Base-by-base conservation (phyloP, 345 rosid species). In the Camelina laxa region DNA sequence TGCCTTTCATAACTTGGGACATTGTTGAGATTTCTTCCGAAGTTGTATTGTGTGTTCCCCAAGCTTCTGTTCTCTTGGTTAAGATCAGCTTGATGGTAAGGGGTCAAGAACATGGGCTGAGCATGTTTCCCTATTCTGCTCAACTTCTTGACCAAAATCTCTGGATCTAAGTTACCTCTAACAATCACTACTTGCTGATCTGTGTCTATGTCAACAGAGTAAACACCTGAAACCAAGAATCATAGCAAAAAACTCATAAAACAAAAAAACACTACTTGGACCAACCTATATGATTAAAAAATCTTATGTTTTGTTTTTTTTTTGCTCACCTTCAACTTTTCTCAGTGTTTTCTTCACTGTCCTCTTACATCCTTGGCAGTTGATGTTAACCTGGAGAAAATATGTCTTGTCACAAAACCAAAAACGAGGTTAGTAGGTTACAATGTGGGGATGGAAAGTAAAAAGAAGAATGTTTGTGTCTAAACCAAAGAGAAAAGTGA, bases 341-440 rank as follows among this genome's bases (percentile, higher is more conserved):
- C 82, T 55, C 20, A 89, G 80, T 55, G 88, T 84, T 72, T 87
- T 92, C 87, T 80, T 84, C 74, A 92, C 93, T 76, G 80, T 89
- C 61, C 61, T 75, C 63, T 82, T 74, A 83, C 97, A 92, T 9
- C 97, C 93, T 72, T 84, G 84, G 27, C 97, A 92, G 75, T 92
- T 85, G 20, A 92, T 78, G 72, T 86, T 83, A 2, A 88, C 93
- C 67, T 82, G 87, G 66, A 92, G 90, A 72, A 80, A 33, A 81
- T 82, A 78, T 24, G 85, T 89, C 97, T 91, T 91, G 82, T 36
- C 2, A 74, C 17, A 44, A 60, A 61, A 47, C 38, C 5, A 58
- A 49, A 50, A 5, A 24, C 33, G 36, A 42, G 15, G 31, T n/a
- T n/a, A n/a, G n/a, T n/a, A n/a, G n/a, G n/a, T 56, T 12, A 24